Conservation (phyloP, 2,329 filamentous ascomycete genomes). For the Zasmidium citrigriseum region DNA sequence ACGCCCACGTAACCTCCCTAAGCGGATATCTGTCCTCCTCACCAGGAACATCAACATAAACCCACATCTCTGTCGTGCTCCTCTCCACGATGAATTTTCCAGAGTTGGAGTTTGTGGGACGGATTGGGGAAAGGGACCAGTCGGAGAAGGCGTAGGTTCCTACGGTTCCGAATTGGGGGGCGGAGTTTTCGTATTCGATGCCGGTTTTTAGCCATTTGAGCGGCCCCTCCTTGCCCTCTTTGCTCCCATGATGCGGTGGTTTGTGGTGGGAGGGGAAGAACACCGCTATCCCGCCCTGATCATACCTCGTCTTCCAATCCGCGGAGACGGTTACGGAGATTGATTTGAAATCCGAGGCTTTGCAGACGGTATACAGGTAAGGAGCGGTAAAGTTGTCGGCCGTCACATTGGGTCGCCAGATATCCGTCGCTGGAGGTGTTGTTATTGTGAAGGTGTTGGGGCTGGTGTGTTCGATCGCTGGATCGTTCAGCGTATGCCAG, state of each 20-base stretch:
- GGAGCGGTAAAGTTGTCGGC: constrained; percentile 20
- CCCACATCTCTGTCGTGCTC: constrained; percentile 64
- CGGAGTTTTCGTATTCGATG: constrained; percentile 16
- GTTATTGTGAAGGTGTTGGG: constrained; percentile 19
- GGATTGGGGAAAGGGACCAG: constrained; percentile 18
- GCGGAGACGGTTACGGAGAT: constrained; percentile 16
- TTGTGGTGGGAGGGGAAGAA: constrained; percentile 8
- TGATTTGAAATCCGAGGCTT: constrained; percentile 8
- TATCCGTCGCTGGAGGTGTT: constrained; percentile 16
- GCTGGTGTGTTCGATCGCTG: constrained; percentile 9
- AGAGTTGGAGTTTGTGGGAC: constrained; percentile 12
- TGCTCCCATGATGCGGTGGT: not conserved
- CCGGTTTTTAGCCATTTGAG: constrained; percentile 18
- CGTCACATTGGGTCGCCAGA: constrained; percentile 17
- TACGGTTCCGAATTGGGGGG: constrained; percentile 17
- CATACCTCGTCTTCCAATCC: constrained; percentile 18
- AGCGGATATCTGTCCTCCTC: constrained; percentile 43
- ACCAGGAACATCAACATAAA: constrained; percentile 58
- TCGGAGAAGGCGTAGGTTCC: constrained; percentile 17
- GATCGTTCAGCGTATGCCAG: constrained; percentile 18
- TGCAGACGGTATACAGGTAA: constrained; percentile 18
- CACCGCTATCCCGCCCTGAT: constrained; percentile 19
- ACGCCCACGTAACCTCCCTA: constrained; percentile 19
- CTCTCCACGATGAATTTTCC: constrained; percentile 20
- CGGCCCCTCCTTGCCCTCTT: not conserved